Evolutionary conservation across 495 filamentous ascomycete genomes (phyloP), one percentile per base, ranked within the genome.

Genomic region (Cenococcum geophilum): DNA sequence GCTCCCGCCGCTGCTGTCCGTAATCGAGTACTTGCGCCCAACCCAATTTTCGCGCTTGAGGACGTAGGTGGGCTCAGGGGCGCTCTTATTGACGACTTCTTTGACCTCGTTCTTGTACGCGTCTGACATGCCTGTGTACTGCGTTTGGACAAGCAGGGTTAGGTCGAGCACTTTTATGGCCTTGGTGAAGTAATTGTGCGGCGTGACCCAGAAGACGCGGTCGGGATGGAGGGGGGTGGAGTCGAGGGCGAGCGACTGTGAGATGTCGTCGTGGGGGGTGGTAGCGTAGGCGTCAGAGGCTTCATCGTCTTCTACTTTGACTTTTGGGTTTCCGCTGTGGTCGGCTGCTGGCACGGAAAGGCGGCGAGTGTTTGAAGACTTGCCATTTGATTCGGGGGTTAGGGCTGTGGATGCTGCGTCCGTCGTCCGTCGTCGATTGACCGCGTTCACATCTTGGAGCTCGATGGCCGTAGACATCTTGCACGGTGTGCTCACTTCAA

Each of bases 121-220:
- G 18, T n/a, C 5, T 11, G 64, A 53, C 12, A 62, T 35, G 27
- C 58, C 62, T 0, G 58, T 52, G 47, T 61, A 68, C 1, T 58
- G 58, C 16, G 45, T 37, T 0, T 23, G 10, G 11, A 65, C 47
- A 42, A 55, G 34, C 12, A 25, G 42, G 1, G 66, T 65, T n/a
- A 68, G 62, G 23, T 68, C 59, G 18, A 65, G 62, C 8, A 68
- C 58, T 18, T 40, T 42, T 58, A 68, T 68, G 10, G 25, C 32
- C 34, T 53, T 56, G 14, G 66, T 55, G 50, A 68, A 45, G 47
- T 57, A 36, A 37, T 50, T 42, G 59, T 68, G 62, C 0, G 66
- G 66, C 0, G 55, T 48, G 43, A 68, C 56, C 62, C 63, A 68
- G 55, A 59, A 65, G 22, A 61, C 65, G 34, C 48, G 54, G 21